phyloP scores from a whole-genome alignment of 192 early-diverging fungal species.

The Umbelopsis ramanniana region DNA sequence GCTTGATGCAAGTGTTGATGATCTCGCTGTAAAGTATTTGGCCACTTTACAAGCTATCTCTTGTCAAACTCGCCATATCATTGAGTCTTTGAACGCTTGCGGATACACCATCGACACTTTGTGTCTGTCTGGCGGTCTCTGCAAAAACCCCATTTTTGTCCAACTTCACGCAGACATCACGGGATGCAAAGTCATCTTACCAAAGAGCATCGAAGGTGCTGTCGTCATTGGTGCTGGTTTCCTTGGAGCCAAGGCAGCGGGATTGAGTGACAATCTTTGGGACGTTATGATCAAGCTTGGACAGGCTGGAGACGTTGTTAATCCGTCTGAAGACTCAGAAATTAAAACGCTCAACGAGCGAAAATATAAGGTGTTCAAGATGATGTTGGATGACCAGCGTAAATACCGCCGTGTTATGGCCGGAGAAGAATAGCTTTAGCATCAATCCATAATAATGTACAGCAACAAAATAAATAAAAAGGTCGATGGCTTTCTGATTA shows the following conservation, averaged over 20 bases:
- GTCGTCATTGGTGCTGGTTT: conserved; percentile 74
- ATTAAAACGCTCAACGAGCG: conserved; percentile 47
- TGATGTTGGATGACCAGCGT: conserved; percentile 62
- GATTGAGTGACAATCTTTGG: conserved; percentile 45
- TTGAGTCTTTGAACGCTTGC: conserved; percentile 50
- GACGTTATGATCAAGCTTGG: conserved; percentile 59
- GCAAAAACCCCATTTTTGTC: conserved; percentile 64
- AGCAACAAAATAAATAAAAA: background rate
- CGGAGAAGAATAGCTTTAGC: conserved; percentile 6
- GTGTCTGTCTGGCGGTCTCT: conserved; percentile 70
- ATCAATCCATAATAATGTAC: background rate
- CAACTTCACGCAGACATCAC: conserved; percentile 62
- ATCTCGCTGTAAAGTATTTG: conserved; percentile 58
- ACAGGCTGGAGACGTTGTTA: conserved; percentile 46
- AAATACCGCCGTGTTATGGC: conserved; percentile 60
- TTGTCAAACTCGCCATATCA: conserved; percentile 66
- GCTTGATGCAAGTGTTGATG: conserved; percentile 52
- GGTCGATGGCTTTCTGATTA: background rate
- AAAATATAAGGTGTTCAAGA: conserved; percentile 59
- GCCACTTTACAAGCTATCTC: conserved; percentile 65
- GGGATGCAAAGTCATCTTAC: conserved; percentile 55
- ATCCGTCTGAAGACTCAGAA: conserved; percentile 42
- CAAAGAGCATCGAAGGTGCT: conserved; percentile 57
- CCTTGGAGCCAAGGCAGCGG: conserved; percentile 61
- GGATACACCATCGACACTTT: conserved; percentile 61